These are phyloP conservation scores for Primulina tabacum DNA, from an alignment of 257 asterid species.

Conservation along the genomic window DNA sequence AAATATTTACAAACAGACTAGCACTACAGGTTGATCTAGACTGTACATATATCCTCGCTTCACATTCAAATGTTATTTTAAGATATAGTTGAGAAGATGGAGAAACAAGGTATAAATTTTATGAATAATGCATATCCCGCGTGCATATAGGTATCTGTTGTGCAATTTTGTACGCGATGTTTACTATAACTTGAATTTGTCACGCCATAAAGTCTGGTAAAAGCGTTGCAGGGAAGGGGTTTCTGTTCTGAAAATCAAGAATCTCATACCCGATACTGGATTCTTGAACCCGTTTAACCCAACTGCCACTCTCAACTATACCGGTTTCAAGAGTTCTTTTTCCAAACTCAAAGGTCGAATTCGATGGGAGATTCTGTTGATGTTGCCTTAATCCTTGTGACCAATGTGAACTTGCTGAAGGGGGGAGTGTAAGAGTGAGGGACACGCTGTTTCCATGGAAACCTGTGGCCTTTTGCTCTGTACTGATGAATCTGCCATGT, in stretches of 20 bases:
- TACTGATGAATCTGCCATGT: constrained; percentile 17
- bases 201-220: too few species aligned
- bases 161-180: too few species aligned
- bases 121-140: too few species aligned
- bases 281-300: constrained; percentile 24
- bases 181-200: too few species aligned
- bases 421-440: constrained; percentile 58
- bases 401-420: constrained; percentile 31
- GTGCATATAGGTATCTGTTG: too few species aligned
- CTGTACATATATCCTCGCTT: too few species aligned
- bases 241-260: constrained; percentile 54
- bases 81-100: too few species aligned
- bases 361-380: constrained; percentile 42
- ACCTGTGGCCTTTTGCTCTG: constrained; percentile 22
- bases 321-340: constrained; percentile 8
- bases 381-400: constrained; percentile 15
- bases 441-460: constrained; percentile 29
- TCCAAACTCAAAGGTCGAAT: constrained; percentile 28
- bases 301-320: constrained; percentile 25
- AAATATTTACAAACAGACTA: too few species aligned
- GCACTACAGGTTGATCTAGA: too few species aligned
- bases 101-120: too few species aligned
- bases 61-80: too few species aligned
- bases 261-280: constrained; percentile 39
- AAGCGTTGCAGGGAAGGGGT: constrained; percentile 31